Base-by-base conservation (phyloP, 2,329 filamentous ascomycete species). In the Ceratocystis huliohia region DNA sequence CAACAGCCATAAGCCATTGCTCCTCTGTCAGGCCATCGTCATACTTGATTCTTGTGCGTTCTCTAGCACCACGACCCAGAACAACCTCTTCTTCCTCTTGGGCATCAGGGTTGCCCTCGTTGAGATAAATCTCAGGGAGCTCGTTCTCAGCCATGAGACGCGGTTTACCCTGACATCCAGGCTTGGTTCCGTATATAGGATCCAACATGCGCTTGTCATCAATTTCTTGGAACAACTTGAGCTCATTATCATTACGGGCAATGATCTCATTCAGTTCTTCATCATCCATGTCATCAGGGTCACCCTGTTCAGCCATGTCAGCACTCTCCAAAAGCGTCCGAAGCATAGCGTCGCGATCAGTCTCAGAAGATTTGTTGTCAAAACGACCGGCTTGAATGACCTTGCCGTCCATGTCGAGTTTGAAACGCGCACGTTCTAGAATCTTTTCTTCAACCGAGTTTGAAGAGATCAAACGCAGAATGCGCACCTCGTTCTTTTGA, bases 361-460 rank as follows among this genome's bases (percentile, higher is more conserved):
- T 96, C 75, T 96, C 94, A 0, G 94, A 97, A 1, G 94, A 99
- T 74, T 97, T 99, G 79, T 99, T 97, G 72, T 99, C 94, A 78
- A 99, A 99, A 74, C 96, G 95, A 85, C 94, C 94, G 68, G 94
- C 94, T 75, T 99, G 94, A 71, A 99, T 99, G 74, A 99, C 92
- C 77, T 99, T 99, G 79, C 94, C 93, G 74, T 99, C 94, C 88
- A 99, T 96, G 75, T 97, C 93, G 70, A 99, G 84, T 82, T 99
- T 99, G 83, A 88, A 99, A 71, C 96, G 88, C 2, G 94, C 94
- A 74, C 93, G 88, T 75, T 97, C 94, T 64, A 99, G 80, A 74
- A 99, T 99, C 81, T 97, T 96, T 77, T 99, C 94, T 77, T 99
- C 94, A 1, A 99, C 92, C 0, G 94, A 97, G 73, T 96, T 96